Evolutionary conservation across 768 basidiomycete species (phyloP).

Genomic region (Tubosaeta brunneosetosa): DNA sequence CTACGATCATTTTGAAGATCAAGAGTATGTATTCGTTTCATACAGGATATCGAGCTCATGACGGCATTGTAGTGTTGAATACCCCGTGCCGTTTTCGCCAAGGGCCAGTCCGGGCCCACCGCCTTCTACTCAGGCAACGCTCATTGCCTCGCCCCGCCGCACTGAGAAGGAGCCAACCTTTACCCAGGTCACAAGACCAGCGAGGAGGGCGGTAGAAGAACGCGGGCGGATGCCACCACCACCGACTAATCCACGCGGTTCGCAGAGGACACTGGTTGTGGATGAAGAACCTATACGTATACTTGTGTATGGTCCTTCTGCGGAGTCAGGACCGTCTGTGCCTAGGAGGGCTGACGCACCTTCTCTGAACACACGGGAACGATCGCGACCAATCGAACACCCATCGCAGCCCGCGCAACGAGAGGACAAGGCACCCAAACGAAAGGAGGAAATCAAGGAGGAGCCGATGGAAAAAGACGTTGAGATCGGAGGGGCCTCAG

Average conservation of each 20-base stretch:
- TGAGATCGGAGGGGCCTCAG: neutral
- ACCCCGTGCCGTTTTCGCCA: constrained; percentile 1
- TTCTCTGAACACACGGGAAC: constrained; percentile 17
- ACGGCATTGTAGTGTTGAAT: constrained; percentile 1
- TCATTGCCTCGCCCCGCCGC: constrained; percentile 19
- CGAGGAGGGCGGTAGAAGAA: neutral
- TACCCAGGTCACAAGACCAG: neutral
- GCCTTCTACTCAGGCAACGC: constrained; percentile 22
- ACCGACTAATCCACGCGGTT: constrained; percentile 1
- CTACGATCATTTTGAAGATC: constrained; percentile 2
- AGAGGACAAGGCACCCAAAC: neutral
- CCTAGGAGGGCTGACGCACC: constrained; percentile 3
- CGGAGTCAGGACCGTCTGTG: constrained; percentile 11
- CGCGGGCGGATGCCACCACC: neutral
- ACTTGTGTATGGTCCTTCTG: constrained; percentile 9
- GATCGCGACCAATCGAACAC: constrained; percentile 21
- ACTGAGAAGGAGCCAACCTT: neutral
- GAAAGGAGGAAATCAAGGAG: constrained; percentile 5
- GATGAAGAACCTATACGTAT: constrained; percentile 1
- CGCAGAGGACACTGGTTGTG: constrained; percentile 9
- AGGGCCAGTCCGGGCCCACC: constrained; percentile 4
- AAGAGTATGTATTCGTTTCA: constrained; percentile 9
- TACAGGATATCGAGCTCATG: neutral
- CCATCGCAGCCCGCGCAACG: neutral
- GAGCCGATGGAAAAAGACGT: constrained; percentile 11